These are phyloP conservation scores for Zoysia matrella DNA, from an alignment of 202 grass and related monocot species.

Conservation along the genomic window DNA sequence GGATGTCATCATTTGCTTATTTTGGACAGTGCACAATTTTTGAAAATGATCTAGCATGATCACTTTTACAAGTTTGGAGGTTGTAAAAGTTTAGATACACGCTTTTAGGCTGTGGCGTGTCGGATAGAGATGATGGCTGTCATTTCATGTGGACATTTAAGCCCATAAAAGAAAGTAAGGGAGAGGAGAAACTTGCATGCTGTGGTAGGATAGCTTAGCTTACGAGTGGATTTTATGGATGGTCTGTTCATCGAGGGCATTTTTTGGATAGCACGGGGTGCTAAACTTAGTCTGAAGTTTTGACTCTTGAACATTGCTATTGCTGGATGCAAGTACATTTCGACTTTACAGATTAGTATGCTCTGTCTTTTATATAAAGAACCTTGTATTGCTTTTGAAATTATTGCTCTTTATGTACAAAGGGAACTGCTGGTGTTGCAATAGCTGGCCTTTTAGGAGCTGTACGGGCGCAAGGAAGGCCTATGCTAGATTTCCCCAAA, in stretches of 20 bases:
- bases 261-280: not conserved
- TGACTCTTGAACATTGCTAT: constrained; percentile 24
- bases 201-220: not conserved
- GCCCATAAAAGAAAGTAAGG: not conserved
- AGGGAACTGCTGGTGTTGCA: constrained; percentile 99
- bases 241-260: not conserved
- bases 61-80: not conserved
- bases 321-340: constrained; percentile 5
- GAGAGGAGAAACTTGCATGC: not conserved
- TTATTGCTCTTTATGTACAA: constrained; percentile 50
- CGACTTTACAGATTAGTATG: constrained; percentile 2
- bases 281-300: constrained; percentile 30
- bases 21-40: too few species aligned
- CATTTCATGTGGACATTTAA: not conserved
- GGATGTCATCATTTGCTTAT: not conserved
- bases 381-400: constrained; percentile 27
- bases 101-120: not conserved
- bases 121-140: not conserved
- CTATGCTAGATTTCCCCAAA: constrained; percentile 98
- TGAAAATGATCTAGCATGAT: not conserved
- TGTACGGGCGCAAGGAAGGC: constrained; percentile 92
- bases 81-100: not conserved
- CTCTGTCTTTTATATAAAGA: constrained; percentile 15
- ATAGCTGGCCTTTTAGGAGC: constrained; percentile 98
- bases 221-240: not conserved